Evolutionary conservation across 2,329 filamentous ascomycete genomes (phyloP).

Genomic region (Dactylellina haptotyla): DNA sequence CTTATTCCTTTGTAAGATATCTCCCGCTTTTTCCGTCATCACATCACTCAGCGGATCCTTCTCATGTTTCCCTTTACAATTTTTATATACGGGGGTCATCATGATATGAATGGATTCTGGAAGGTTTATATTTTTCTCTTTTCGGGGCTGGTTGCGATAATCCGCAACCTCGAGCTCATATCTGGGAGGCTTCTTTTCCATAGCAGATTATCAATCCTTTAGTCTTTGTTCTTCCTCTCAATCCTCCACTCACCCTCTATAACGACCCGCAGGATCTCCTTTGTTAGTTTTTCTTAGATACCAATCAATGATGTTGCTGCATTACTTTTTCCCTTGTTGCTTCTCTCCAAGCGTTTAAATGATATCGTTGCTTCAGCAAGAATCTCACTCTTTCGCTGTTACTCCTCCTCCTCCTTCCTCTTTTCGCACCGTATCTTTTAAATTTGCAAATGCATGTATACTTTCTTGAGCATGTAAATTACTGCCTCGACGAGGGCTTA

Average conservation of each 20-base stretch:
- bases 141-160: background rate
- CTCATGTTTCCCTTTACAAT: background rate
- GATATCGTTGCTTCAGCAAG: background rate
- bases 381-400: background rate
- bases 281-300: constrained; percentile 14
- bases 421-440: background rate
- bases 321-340: background rate
- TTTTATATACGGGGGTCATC: background rate
- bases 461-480: constrained; percentile 5
- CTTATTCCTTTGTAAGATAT: constrained; percentile 46
- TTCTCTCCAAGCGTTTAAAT: background rate
- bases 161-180: background rate
- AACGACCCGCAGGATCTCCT: background rate
- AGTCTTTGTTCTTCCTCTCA: background rate
- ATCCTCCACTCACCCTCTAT: background rate
- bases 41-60: constrained; percentile 1
- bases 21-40: constrained; percentile 2
- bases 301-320: constrained; percentile 15
- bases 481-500: constrained; percentile 3
- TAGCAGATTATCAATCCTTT: constrained; percentile 7
- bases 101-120: background rate
- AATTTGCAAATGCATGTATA: background rate
- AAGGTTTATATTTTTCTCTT: background rate
- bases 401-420: background rate
- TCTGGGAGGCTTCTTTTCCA: background rate